Conservation (phyloP, 345 rosid genomes). For the Cochlearia excelsa region DNA sequence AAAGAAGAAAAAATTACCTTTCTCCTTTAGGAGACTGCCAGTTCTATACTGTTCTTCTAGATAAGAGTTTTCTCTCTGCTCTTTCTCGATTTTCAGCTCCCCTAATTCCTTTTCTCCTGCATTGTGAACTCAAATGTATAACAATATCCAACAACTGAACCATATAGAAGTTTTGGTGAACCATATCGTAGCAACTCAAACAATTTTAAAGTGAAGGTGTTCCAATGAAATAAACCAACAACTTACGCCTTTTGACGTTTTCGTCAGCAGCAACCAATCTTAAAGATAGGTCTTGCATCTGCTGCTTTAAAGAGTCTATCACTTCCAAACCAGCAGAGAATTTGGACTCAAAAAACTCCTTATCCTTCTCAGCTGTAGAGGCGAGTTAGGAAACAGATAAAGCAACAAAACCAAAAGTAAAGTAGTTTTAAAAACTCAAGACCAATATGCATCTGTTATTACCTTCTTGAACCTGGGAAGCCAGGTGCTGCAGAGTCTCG, state of each 20-base stretch:
- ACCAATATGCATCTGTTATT: constrained; percentile 23
- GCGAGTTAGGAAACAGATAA: constrained; percentile 27
- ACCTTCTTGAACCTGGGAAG: constrained; percentile 83
- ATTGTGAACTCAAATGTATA: constrained; percentile 5
- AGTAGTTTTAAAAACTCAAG: not conserved
- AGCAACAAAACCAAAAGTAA: not conserved
- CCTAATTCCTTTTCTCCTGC: constrained; percentile 65
- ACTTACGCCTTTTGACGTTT: constrained; percentile 54
- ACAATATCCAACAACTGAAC: constrained; percentile 1
- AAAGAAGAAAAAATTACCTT: constrained; percentile 43
- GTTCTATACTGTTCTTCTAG: constrained; percentile 46
- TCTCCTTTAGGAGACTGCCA: constrained; percentile 54
- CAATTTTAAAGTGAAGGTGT: not conserved
- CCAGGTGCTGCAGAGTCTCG: constrained; percentile 74
- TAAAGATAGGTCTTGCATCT: constrained; percentile 27
- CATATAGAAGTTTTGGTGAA: not conserved
- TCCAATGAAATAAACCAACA: constrained; percentile 12
- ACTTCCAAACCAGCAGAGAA: constrained; percentile 26
- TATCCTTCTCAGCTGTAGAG: constrained; percentile 59
- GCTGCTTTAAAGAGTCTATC: constrained; percentile 31
- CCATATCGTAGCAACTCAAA: constrained; percentile 7
- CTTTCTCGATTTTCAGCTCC: constrained; percentile 58
- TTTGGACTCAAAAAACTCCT: constrained; percentile 24
- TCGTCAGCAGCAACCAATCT: constrained; percentile 48
- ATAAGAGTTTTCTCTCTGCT: constrained; percentile 50